Conservation (phyloP, 169 alveolate genomes). For the Babesia sp. region DNA sequence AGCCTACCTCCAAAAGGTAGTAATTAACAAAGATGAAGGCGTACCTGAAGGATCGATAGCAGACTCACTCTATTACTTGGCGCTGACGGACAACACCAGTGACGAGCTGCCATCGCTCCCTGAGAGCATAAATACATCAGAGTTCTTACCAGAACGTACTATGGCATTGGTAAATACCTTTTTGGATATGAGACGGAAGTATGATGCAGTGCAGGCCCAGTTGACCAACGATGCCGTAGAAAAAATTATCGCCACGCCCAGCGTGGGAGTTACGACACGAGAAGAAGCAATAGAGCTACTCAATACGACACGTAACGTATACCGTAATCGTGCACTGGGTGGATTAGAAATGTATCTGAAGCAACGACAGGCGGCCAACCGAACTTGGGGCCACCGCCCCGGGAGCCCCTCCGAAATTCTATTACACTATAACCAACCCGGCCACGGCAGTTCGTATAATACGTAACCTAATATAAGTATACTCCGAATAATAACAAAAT, state of each 20-base stretch:
- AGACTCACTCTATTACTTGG: not conserved
- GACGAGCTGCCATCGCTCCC: not conserved
- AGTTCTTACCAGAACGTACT: not conserved
- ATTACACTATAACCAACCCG: not conserved
- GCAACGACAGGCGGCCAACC: not conserved
- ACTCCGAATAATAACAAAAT: too few relatives aligned
- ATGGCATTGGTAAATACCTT: not conserved
- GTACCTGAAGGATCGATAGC: conserved; percentile 1
- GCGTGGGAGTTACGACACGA: not conserved
- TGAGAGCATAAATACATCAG: not conserved
- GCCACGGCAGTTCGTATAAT: not conserved
- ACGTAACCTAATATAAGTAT: too few relatives aligned
- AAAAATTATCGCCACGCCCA: not conserved
- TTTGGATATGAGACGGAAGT: not conserved
- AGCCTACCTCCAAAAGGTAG: not conserved
- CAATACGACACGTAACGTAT: not conserved
- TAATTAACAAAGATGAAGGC: not conserved
- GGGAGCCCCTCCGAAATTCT: not conserved
- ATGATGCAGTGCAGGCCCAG: not conserved
- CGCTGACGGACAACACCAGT: not conserved
- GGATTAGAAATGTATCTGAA: conserved; percentile 12
- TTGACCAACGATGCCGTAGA: conserved; percentile 4
- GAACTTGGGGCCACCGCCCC: conserved; percentile 18
- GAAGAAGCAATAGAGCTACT: conserved; percentile 6
- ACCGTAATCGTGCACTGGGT: conserved; percentile 24